Base-by-base conservation (phyloP, 371 early-diverging fungal genomes). In the Mortierella sp. region DNA sequence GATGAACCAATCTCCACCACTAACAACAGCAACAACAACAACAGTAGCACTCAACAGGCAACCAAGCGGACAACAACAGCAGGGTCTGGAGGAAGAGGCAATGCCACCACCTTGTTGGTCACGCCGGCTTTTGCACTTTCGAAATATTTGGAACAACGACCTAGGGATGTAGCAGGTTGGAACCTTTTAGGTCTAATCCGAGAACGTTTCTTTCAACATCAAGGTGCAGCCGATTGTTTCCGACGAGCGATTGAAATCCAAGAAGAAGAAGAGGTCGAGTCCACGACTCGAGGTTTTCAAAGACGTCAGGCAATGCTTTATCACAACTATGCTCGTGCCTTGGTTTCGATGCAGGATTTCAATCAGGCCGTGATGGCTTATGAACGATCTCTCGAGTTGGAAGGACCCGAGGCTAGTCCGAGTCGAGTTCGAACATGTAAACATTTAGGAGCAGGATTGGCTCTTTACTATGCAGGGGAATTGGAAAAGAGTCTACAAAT, bases 181-280 rank as follows among this genome's bases (percentile, higher is more conserved):
- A 95, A 95, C 55, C 72, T 97, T 26, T 80, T 93, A 21, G 96
- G 94, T 11, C 70, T 95, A 43, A 66, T 95, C 5, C 82, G 92
- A 16, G 97, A 96, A 74, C 84, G 91, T 28, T 81, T 92, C 60
- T 83, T 91, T 19, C 89, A 91, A 67, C 86, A 88, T 46, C 89
- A 84, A 14, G 84, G 84, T 12, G 95, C 96, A 4, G 85, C 90
- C 0, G 87, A 87, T 29, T 87, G 90, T 9, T 94, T 92, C 75
- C 83, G 81, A 37, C 80, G 80, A 1, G 90, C 91, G 2, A 81
- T 91, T n/a, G 62, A 80, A 18, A 85, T 88, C 15, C 63, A 90
- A 11, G 86, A 88, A 26, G 68, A 77, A 7, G 77, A 84, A 37
- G 71, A 60, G 29, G 57, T 55, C 6, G 75, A 62, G 15, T 43